Conservation (phyloP, 2,329 filamentous ascomycete species). For the Cordyceps cicadae region DNA sequence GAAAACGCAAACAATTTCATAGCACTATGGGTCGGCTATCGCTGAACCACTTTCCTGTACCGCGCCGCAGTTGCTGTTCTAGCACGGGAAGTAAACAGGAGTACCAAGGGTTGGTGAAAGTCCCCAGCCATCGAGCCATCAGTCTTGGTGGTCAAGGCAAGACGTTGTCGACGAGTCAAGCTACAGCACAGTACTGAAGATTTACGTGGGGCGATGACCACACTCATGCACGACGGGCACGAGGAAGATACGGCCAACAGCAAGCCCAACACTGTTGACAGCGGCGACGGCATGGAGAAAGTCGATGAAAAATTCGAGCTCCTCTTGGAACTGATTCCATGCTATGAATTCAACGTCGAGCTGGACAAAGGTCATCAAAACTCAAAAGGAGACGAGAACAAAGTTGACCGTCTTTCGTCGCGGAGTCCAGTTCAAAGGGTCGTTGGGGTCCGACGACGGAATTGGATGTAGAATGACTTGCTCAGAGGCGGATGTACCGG, state of each 20-base stretch:
- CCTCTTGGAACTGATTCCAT: conserved; percentile 5
- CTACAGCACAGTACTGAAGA: conserved; percentile 30
- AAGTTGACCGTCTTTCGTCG: conserved; percentile 16
- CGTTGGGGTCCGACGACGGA: conserved; percentile 30
- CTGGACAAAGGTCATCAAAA: conserved; percentile 20
- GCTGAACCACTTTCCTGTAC: conserved; percentile 7
- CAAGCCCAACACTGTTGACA: conserved; percentile 14
- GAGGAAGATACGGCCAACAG: conserved; percentile 16
- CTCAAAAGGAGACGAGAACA: conserved; percentile 32
- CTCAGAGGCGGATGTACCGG: neutral
- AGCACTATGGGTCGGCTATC: conserved; percentile 12
- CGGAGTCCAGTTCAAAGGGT: conserved; percentile 56
- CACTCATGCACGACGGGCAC: conserved; percentile 19
- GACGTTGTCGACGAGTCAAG: conserved; percentile 16
- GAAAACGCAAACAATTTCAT: neutral
- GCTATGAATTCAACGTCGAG: conserved; percentile 10
- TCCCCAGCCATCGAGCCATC: conserved; percentile 10
- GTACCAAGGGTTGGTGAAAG: conserved; percentile 12
- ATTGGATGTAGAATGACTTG: conserved; percentile 17
- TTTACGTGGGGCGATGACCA: conserved; percentile 18
- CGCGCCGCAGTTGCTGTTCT: conserved; percentile 9
- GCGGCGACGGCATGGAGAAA: conserved; percentile 11
- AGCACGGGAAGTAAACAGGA: conserved; percentile 19
- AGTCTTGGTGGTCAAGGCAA: conserved; percentile 17
- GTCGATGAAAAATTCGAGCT: conserved; percentile 4